Base-by-base conservation (phyloP, 176 grass and related monocot species). In the Otatea glauca region DNA sequence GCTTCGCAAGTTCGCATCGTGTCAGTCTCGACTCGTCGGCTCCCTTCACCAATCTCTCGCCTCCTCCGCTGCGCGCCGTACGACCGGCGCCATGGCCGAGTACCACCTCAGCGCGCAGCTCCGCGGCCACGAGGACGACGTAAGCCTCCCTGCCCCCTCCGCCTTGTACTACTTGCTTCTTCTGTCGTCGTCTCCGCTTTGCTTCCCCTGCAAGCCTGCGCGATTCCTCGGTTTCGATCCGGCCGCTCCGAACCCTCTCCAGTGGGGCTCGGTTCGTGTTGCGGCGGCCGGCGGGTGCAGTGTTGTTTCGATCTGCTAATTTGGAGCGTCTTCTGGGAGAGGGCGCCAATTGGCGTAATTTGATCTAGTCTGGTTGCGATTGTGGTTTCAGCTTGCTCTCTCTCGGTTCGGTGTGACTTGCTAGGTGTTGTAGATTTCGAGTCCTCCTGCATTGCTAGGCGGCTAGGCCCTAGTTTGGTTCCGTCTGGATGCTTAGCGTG, bases 41-140 rank as follows among this genome's bases (percentile, higher is more conserved):
- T 87, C 51, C 77, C 7, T 55, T 47, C 51, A 9, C 29, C 79
- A 23, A 45, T 87, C 81, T 87, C 65, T 53, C 72, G 47, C 80
- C 27, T 23, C 66, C 74, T 75, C 37, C 70, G 70, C 85, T 61
- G 70, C 70, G 59, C 37, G 25, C 68, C 83, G 71, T 53, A 70
- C 77, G 65, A 24, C 84, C 84, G 83, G 43, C 80, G 27, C 42
- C 80, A 90, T 82, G 54, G 78, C 84, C 55, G 89, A 82, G 51
- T 98, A 93, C 82, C 92, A 83, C 55, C 92, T 98, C 47, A 86
- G 85, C 83, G 85, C 85, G 11, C 85, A 87, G 66, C 92, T 98
- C 68, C 91, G 86, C 18, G 91, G 81, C 35, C 95, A 98, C 83
- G 89, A 93, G 73, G 95, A 98, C 61, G 95, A 98, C 71, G 95